phyloP scores from a whole-genome alignment of 768 basidiomycete genomes.

The Auriscalpium microsporum region DNA sequence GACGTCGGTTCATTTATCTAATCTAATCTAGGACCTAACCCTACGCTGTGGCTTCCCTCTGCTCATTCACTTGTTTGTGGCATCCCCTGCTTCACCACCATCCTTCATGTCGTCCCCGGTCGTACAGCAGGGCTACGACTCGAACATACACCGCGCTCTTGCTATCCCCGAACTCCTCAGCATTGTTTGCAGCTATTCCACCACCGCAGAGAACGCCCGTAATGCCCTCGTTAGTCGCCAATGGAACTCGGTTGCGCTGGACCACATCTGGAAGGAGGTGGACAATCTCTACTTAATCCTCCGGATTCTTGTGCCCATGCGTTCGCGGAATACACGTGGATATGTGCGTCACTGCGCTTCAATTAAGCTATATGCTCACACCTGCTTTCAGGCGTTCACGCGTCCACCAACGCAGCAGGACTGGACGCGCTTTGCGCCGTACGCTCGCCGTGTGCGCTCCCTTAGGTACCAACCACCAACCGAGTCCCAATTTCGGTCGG shows the following conservation, averaged over 20 bases:
- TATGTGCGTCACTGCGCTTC: not conserved
- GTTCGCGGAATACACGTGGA: not conserved
- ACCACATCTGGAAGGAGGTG: constrained; percentile 11
- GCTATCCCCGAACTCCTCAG: constrained; percentile 12
- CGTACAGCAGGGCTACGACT: constrained; percentile 7
- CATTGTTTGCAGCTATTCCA: constrained; percentile 10
- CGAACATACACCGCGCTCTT: constrained; percentile 7
- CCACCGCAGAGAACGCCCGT: constrained; percentile 2
- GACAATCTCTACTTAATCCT: constrained; percentile 9
- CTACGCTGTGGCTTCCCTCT: too few species aligned
- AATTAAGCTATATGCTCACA: not conserved
- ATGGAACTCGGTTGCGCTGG: constrained; percentile 11
- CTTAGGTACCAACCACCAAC: not conserved
- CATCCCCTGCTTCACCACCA: too few species aligned
- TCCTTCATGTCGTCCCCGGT: too few species aligned
- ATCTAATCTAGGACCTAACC: too few species aligned
- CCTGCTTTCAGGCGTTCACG: constrained; percentile 1
- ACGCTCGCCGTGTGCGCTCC: constrained; percentile 14
- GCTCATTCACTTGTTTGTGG: too few species aligned
- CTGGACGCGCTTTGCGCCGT: constrained; percentile 11
- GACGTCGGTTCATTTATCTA: too few species aligned
- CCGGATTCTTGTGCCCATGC: constrained; percentile 1
- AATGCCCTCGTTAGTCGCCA: constrained; percentile 9
- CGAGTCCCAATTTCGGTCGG: not conserved
- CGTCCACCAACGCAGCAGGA: constrained; percentile 9